Percentiles rank a stretch among this genome's conserved stretches.
Conservation (phyloP, 805 yeast species). For the Saccharomycopsis sp. region DNA sequence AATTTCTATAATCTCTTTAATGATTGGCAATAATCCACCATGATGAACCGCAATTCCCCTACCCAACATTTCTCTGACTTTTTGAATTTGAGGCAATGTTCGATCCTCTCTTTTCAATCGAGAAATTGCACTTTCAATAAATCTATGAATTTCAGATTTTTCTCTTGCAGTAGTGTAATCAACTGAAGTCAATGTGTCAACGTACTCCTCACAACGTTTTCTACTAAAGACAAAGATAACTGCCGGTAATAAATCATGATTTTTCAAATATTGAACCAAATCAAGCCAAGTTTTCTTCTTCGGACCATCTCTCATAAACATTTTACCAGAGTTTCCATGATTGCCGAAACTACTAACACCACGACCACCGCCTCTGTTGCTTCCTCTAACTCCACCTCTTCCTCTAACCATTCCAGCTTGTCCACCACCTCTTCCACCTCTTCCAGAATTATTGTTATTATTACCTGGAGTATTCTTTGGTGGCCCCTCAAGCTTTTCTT, state of each 20-base stretch:
- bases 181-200: slow-evolving; percentile 63
- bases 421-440: slow-evolving; percentile 26
- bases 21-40: slow-evolving; percentile 89
- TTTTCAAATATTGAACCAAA: slow-evolving; percentile 62
- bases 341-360: slow-evolving; percentile 26
- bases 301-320: slow-evolving; percentile 53
- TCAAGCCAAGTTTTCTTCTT: slow-evolving; percentile 73
- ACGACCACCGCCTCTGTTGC: slow-evolving; percentile 24
- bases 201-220: slow-evolving; percentile 89
- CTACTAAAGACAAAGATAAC: slow-evolving; percentile 92
- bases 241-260: slow-evolving; percentile 74
- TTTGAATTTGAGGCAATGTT: slow-evolving; percentile 83
- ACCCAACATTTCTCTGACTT: slow-evolving; percentile 72
- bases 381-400: slow-evolving; percentile 28
- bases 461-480: slow-evolving; percentile 34
- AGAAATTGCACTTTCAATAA: slow-evolving; percentile 81
- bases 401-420: slow-evolving; percentile 33
- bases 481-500: slow-evolving; percentile 40
- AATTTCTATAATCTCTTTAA: slow-evolving; percentile 89
- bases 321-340: slow-evolving; percentile 29
- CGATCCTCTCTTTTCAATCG: slow-evolving; percentile 88
- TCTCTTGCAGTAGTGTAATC: slow-evolving; percentile 83
- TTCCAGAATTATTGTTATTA: slow-evolving; percentile 24
- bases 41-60: slow-evolving; percentile 96
- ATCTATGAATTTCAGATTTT: slow-evolving; percentile 87